These are phyloP conservation scores for Fusarium azukiicola DNA, from an alignment of 2,329 filamentous ascomycete genomes.

Conservation along the genomic window DNA sequence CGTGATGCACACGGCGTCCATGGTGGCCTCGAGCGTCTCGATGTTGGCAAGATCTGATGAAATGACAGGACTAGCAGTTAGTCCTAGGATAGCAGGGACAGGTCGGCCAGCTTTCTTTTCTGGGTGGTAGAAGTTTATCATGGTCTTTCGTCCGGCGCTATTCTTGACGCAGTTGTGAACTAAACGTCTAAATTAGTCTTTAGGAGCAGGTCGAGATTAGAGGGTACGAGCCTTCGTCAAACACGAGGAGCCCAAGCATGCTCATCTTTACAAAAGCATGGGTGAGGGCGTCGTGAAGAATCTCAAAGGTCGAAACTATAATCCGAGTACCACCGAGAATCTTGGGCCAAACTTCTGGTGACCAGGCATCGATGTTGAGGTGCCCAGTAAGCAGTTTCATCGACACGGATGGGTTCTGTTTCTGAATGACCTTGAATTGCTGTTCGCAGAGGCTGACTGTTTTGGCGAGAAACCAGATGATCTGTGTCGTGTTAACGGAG, in stretches of 20 bases:
- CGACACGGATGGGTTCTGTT: conserved; percentile 79
- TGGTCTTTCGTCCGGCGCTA: conserved; percentile 84
- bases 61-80: conserved; percentile 90
- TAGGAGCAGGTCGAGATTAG: neutral
- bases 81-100: conserved; percentile 86
- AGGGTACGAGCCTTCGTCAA: conserved; percentile 86
- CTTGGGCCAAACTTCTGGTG: conserved; percentile 82
- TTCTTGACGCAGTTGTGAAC: conserved; percentile 87
- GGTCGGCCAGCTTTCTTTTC: conserved; percentile 60
- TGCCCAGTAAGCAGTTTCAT: conserved; percentile 83
- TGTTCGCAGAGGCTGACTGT: conserved; percentile 85
- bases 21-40: conserved; percentile 82
- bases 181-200: conserved; percentile 56
- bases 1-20: conserved; percentile 85
- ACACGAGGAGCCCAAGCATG: conserved; percentile 84
- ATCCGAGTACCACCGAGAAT: conserved; percentile 83
- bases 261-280: conserved; percentile 87
- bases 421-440: conserved; percentile 79
- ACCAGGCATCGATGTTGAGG: conserved; percentile 88
- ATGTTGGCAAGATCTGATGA: conserved; percentile 77
- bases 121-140: conserved; percentile 85
- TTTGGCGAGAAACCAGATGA: conserved; percentile 88
- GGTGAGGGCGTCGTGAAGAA: conserved; percentile 86
- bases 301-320: conserved; percentile 89
- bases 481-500: conserved; percentile 60